phyloP scores from a whole-genome alignment of 2,329 filamentous ascomycete species.

The Sordariomycetes sp. region DNA sequence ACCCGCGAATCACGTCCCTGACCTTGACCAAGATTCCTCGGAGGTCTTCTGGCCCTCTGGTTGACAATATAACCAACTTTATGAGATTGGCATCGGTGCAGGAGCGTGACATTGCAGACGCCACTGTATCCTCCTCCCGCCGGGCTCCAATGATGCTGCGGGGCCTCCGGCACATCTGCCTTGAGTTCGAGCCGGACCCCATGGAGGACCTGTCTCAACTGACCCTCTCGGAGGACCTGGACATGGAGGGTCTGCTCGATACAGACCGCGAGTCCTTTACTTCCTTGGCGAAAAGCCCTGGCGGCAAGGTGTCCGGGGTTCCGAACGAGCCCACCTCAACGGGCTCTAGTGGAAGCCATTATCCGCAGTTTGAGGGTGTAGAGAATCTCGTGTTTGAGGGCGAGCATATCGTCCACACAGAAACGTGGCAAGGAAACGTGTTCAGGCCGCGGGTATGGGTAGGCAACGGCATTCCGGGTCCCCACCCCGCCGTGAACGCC shows the following conservation, averaged over 20 bases:
- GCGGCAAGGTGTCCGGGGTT: background rate
- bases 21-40: constrained; percentile 44
- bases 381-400: constrained; percentile 14
- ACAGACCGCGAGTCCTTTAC: constrained; percentile 27
- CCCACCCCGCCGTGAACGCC: constrained; percentile 5
- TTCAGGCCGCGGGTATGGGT: constrained; percentile 15
- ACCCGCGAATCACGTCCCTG: constrained; percentile 40
- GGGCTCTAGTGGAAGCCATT: background rate
- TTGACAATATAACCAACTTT: constrained; percentile 35
- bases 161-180: constrained; percentile 40
- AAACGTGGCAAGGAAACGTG: constrained; percentile 17
- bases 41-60: constrained; percentile 37
- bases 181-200: constrained; percentile 41
- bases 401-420: constrained; percentile 16
- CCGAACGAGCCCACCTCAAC: background rate
- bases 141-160: constrained; percentile 30
- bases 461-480: background rate
- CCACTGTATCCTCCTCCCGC: constrained; percentile 12
- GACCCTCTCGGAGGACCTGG: constrained; percentile 20
- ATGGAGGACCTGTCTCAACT: constrained; percentile 21
- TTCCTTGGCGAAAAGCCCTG: constrained; percentile 27
- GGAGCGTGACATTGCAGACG: constrained; percentile 30
- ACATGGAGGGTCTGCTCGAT: constrained; percentile 30
- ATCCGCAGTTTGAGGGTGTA: constrained; percentile 3
- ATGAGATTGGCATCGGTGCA: constrained; percentile 35